These are phyloP conservation scores for Akanthomyces muscarius DNA, from an alignment of 2,329 filamentous ascomycete species.

Conservation along the genomic window DNA sequence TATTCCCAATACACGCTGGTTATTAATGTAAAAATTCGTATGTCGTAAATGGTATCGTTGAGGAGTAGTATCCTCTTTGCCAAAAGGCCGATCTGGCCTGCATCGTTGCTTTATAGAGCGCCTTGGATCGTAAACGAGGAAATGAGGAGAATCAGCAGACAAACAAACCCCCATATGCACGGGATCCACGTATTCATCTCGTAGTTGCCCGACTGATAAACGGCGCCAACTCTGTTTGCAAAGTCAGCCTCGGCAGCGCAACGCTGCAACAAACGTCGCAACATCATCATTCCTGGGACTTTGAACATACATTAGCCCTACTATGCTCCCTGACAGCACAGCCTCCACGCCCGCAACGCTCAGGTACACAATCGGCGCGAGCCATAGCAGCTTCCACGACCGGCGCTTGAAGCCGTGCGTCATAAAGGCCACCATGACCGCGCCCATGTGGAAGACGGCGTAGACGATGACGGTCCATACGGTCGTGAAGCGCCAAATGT, in stretches of 20 bases:
- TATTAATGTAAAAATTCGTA: background rate
- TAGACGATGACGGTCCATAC: conserved; percentile 83
- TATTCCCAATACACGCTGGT: background rate
- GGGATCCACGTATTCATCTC: conserved; percentile 94
- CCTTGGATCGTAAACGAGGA: conserved; percentile 93
- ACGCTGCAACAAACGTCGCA: background rate
- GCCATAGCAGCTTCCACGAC: conserved; percentile 63
- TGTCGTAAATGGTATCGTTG: background rate
- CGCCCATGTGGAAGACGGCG: conserved; percentile 68
- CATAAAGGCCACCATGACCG: conserved; percentile 65
- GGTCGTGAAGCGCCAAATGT: conserved; percentile 85
- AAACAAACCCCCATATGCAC: conserved; percentile 82
- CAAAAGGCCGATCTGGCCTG: background rate
- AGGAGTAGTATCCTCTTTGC: no score
- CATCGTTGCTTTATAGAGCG: conserved; percentile 55
- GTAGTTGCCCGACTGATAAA: conserved; percentile 79
- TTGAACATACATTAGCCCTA: conserved; percentile 67
- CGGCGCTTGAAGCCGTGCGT: conserved; percentile 61
- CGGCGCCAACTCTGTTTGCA: conserved; percentile 63
- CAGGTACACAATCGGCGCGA: conserved; percentile 66
- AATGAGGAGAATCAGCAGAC: conserved; percentile 74
- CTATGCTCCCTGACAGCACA: conserved; percentile 73
- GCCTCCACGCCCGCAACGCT: conserved; percentile 72
- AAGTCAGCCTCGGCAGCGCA: conserved; percentile 19
- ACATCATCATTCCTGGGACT: background rate